A percentile compares a stretch with the other conserved stretches of the same genome.
phyloP scores from a whole-genome alignment of 1,284 basidiomycete species.

The Somion occarium region DNA sequence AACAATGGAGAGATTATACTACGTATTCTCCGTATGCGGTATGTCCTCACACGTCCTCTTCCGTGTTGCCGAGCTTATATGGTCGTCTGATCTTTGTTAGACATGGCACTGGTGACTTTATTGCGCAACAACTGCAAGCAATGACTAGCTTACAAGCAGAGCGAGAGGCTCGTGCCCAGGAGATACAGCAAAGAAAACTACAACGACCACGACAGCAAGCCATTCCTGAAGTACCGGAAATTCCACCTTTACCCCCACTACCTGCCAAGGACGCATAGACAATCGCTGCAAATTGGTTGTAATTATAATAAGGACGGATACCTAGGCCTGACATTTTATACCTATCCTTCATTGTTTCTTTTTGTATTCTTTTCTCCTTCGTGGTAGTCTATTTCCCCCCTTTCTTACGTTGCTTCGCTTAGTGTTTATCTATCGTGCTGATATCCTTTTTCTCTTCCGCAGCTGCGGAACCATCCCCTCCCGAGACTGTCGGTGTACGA shows the following conservation, averaged over 20 bases:
- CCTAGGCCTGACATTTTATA: neutral
- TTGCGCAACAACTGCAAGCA: conserved; percentile 82
- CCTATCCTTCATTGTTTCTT: neutral
- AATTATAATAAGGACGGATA: conserved; percentile 1
- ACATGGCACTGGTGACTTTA: conserved; percentile 81
- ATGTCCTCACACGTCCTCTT: conserved; percentile 22
- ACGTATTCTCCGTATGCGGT: conserved; percentile 92
- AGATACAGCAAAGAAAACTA: conserved; percentile 50
- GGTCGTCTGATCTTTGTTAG: conserved; percentile 32
- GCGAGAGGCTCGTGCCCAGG: conserved; percentile 57
- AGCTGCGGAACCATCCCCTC: neutral
- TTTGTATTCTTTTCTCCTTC: neutral
- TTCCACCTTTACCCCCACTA: conserved; percentile 22
- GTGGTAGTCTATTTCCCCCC: neutral
- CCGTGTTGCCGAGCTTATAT: neutral
- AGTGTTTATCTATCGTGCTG: neutral
- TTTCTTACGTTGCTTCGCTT: neutral
- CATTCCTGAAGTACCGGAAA: conserved; percentile 8
- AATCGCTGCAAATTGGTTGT: neutral
- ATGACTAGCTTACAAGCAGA: conserved; percentile 72
- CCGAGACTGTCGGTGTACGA: too few species aligned
- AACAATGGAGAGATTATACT: conserved; percentile 86
- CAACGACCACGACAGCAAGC: conserved; percentile 19
- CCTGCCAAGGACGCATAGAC: conserved; percentile 9
- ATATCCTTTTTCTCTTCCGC: neutral